Evolutionary conservation across 257 asterid genomes (phyloP).

Genomic region (Solanum gracilifrons): DNA sequence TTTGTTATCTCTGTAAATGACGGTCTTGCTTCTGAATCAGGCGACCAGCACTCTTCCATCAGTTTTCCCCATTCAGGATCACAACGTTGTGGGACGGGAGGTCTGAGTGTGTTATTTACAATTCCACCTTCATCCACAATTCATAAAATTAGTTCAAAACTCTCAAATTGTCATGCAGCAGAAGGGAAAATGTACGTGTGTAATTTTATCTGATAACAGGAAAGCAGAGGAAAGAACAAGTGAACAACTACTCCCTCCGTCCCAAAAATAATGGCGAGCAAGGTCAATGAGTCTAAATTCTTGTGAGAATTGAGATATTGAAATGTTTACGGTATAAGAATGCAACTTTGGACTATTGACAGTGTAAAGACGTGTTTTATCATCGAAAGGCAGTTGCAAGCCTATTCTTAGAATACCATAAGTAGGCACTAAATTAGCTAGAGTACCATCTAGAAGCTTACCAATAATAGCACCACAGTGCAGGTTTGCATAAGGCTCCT

Average conservation of each 20-base stretch:
- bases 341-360: neutral
- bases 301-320: neutral
- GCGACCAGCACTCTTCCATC: constrained; percentile 96
- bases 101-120: constrained; percentile 72
- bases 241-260: neutral
- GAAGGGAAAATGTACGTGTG: neutral
- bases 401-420: neutral
- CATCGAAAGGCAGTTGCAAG: neutral
- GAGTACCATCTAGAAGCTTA: constrained; percentile 11
- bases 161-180: neutral
- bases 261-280: neutral
- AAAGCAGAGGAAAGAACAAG: neutral
- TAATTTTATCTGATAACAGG: neutral
- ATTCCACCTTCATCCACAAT: constrained; percentile 59
- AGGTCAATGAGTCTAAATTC: neutral
- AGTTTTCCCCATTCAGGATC: constrained; percentile 68
- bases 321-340: neutral
- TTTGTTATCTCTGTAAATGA: constrained; percentile 80
- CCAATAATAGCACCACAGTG: constrained; percentile 93
- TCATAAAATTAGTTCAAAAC: neutral
- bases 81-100: constrained; percentile 71
- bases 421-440: neutral
- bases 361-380: neutral
- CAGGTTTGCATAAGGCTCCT: constrained; percentile 75
- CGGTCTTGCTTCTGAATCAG: constrained; percentile 65